These are phyloP conservation scores for Fusarium sp. DNA, from an alignment of 2,329 filamentous ascomycete genomes.

Conservation along the genomic window DNA sequence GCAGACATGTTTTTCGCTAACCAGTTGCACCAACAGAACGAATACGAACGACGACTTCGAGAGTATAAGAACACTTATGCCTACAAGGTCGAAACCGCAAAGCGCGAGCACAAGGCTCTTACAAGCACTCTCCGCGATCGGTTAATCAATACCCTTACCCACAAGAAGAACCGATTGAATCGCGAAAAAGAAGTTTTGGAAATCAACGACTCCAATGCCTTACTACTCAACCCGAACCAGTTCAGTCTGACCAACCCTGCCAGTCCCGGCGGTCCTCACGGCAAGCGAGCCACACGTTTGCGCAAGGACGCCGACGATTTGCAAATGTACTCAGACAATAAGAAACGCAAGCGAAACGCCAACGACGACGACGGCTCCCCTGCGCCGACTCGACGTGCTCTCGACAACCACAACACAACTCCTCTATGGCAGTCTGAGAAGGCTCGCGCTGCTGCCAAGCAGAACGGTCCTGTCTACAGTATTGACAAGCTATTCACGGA, in stretches of 20 bases:
- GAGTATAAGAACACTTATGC: slow-evolving; percentile 69
- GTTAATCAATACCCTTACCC: slow-evolving; percentile 72
- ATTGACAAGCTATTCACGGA: slow-evolving; percentile 78
- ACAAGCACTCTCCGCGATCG: slow-evolving; percentile 72
- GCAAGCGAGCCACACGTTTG: slow-evolving; percentile 71
- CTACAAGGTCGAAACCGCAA: slow-evolving; percentile 72
- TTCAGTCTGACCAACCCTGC: slow-evolving; percentile 73
- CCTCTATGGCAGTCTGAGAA: slow-evolving; percentile 72
- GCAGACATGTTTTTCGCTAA: slow-evolving; percentile 27
- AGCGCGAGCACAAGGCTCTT: slow-evolving; percentile 69
- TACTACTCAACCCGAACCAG: slow-evolving; percentile 75
- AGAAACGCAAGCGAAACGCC: slow-evolving; percentile 71
- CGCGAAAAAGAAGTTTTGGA: slow-evolving; percentile 76
- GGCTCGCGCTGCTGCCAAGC: slow-evolving; percentile 63
- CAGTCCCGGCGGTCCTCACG: slow-evolving; percentile 71
- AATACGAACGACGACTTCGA: slow-evolving; percentile 71
- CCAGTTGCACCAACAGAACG: slow-evolving; percentile 58
- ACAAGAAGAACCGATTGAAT: slow-evolving; percentile 72
- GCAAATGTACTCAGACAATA: slow-evolving; percentile 64
- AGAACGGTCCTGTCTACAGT: slow-evolving; percentile 70
- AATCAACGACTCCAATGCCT: slow-evolving; percentile 72
- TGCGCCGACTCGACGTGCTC: slow-evolving; percentile 64
- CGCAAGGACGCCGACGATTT: slow-evolving; percentile 71
- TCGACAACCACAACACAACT: slow-evolving; percentile 69
- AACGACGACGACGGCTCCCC: slow-evolving; percentile 73